Base-by-base conservation (phyloP, 306 rosid genomes). In the Vicia faba region DNA sequence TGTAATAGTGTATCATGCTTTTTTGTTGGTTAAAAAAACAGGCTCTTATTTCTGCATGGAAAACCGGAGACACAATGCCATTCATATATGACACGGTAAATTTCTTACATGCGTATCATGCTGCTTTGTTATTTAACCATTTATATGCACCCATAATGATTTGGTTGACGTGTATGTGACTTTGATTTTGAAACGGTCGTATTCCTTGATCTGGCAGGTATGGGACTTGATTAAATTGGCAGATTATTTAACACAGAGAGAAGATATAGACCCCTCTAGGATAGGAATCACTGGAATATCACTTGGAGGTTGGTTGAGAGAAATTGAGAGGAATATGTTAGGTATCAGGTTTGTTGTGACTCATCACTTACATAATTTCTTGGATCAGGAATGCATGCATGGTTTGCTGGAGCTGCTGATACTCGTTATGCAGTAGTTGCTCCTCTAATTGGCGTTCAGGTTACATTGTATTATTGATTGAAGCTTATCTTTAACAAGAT, bases 221-320 rank as follows among this genome's bases (percentile, higher is more conserved):
- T 89, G 95, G 96, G 98, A 93, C 90, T 74, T 93, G 87, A 82
- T 83, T 73, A 93, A 88, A 78, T 78, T 93, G 85, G 96, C 97
- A 57, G 96, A 93, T 79, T 88, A 86, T 78, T 81, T 93, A 68
- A 81, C 80, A 20, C 53, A 74, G 15, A 86, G 99, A 81, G 81
- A 88, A 83, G 97, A 93, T 59, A 60, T 90, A 71, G 96, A 90
- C 67, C 80, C 88, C 64, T 39, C 81, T 53, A 82, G 91, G 64
- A 78, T 93, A 77, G 97, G 99, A 82, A 88, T 93, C 75, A 86
- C 96, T 2, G 97, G 97, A 40, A 84, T 88, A 86, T 93, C 97
- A 28, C 97, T 93, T 63, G 96, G 99, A 90, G 99, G 99, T 88
- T 77, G 56, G 96, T 79, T 63, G 64, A 63, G 41, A 53, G 78